Conservation (phyloP, 1,284 basidiomycete species). For the Rhodotorula sp. region DNA sequence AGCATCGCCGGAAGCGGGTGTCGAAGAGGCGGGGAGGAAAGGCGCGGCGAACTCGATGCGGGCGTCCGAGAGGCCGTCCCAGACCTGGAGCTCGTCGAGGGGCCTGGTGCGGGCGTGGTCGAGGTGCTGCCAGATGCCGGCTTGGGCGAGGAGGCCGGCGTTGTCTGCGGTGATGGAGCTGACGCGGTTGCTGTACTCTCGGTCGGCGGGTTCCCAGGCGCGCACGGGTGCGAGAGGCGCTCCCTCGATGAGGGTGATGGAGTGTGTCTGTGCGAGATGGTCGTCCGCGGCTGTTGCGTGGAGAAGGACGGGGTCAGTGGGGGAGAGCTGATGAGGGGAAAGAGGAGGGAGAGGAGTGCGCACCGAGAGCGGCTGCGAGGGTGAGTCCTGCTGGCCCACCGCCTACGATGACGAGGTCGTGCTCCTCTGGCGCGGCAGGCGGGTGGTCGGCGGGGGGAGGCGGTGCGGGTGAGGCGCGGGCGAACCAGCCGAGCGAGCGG, state of each 20-base stretch:
- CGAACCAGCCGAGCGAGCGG: slow-evolving; percentile 9
- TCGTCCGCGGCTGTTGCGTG: slow-evolving; percentile 24
- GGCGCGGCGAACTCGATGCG: slow-evolving; percentile 69
- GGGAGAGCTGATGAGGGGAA: not conserved
- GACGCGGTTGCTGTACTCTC: slow-evolving; percentile 80
- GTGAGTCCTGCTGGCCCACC: slow-evolving; percentile 91
- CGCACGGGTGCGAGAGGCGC: slow-evolving; percentile 69
- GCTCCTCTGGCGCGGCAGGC: slow-evolving; percentile 6
- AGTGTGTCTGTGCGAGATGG: slow-evolving; percentile 28
- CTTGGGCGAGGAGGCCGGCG: slow-evolving; percentile 72
- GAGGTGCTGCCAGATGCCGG: slow-evolving; percentile 80
- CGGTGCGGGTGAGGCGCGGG: not conserved
- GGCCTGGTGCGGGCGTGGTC: slow-evolving; percentile 68
- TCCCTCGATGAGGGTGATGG: slow-evolving; percentile 75
- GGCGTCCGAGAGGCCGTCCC: slow-evolving; percentile 84
- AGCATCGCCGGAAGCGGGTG: not conserved
- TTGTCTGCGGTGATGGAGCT: slow-evolving; percentile 85
- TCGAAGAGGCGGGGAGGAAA: slow-evolving; percentile 46
- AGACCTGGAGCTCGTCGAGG: slow-evolving; percentile 85
- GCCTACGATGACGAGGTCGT: slow-evolving; percentile 89
- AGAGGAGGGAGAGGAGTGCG: slow-evolving; percentile 41
- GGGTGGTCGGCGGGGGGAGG: not conserved
- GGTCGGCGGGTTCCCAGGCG: slow-evolving; percentile 64
- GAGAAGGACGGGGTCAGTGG: not conserved
- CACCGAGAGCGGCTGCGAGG: slow-evolving; percentile 81